A percentile compares a stretch with the other conserved stretches of the same genome.
Evolutionary conservation across 768 basidiomycete species (phyloP).

Genomic region (Pleurotus sapidus): DNA sequence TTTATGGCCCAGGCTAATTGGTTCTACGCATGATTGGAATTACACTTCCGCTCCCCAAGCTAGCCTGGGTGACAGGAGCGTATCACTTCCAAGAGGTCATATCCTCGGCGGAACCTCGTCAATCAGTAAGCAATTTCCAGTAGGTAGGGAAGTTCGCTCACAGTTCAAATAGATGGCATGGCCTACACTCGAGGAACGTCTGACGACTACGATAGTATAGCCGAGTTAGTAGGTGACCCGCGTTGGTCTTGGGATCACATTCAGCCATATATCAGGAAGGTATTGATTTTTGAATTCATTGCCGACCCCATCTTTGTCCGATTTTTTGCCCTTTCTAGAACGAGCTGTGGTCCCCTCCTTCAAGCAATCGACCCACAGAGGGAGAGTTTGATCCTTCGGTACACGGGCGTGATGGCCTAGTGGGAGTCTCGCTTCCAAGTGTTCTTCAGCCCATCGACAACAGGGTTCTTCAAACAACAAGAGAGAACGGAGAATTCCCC

Average conservation of each 20-base stretch:
- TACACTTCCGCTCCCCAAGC: constrained; percentile 8
- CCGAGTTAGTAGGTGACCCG: neutral
- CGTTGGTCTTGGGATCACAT: constrained; percentile 29
- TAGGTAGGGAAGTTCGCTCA: neutral
- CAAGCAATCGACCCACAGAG: constrained; percentile 20
- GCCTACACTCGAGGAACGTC: neutral
- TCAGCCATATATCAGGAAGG: constrained; percentile 23
- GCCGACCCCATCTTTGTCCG: neutral
- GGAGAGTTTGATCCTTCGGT: constrained; percentile 22
- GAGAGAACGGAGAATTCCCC: constrained; percentile 21
- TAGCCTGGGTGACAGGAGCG: neutral
- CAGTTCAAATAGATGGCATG: neutral
- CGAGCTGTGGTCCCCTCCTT: constrained; percentile 15
- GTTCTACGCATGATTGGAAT: constrained; percentile 9
- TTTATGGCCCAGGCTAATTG: neutral
- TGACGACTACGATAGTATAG: neutral
- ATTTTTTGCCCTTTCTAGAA: constrained; percentile 7
- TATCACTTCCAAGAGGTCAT: constrained; percentile 5
- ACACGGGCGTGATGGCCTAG: constrained; percentile 22
- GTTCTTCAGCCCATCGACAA: constrained; percentile 13
- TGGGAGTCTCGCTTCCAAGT: constrained; percentile 17
- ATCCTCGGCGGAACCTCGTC: constrained; percentile 9
- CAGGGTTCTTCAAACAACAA: constrained; percentile 21
- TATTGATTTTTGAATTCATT: constrained; percentile 1
- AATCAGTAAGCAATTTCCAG: neutral